Base-by-base conservation (phyloP, 768 basidiomycete genomes). In the Amanita polypyramis region DNA sequence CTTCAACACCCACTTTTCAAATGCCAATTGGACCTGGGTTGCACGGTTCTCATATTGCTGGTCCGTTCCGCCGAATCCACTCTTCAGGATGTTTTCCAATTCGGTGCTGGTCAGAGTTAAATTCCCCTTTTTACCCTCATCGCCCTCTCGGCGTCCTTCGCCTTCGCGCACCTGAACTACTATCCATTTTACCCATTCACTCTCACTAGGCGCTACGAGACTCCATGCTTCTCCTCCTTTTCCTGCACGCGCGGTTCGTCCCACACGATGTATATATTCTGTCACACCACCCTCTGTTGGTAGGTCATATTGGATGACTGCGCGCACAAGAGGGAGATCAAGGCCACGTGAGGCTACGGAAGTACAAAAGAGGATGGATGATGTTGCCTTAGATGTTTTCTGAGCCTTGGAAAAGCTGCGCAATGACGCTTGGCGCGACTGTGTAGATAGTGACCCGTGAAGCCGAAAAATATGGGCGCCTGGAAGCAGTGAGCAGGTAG, bases 311-410 rank as follows among this genome's bases (percentile, higher is more conserved):
- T 99, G 96, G 27, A 98, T 68, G 52, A 99, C 93, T 2, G 90
- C 88, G 30, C 85, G 82, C 5, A 98, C 93, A n/a, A 88, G 75
- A 4, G 93, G 93, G 21, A 99, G 70, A 66, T 98, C 95, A 20
- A 99, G 76, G 60, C 96, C 96, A 60, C 96, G 90, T n/a, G 96
- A 93, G 2, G 96, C 96, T 44, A 99, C 94, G 7, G 92, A 95
- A 1, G 96, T 99, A 62, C 94, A 97, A 38, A 98, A 73, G 3
- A 99, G 74, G 42, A 99, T 75, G 1, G 93, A 82, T 3, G 80
- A 75, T 0, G 65, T 62, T 2, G 66, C 49, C 11, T 57, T 49
- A 37, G 54, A 42, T n/a, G 40, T 38, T 44, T 63, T 65, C 51
- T 59, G 56, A 42, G 50, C n/a, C 3, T 70, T 71, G 29, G 90